A percentile compares a stretch with the other conserved stretches of the same genome.
Evolutionary conservation across 2,329 filamentous ascomycete genomes (phyloP).

Genomic region (Trichoderma sp.): DNA sequence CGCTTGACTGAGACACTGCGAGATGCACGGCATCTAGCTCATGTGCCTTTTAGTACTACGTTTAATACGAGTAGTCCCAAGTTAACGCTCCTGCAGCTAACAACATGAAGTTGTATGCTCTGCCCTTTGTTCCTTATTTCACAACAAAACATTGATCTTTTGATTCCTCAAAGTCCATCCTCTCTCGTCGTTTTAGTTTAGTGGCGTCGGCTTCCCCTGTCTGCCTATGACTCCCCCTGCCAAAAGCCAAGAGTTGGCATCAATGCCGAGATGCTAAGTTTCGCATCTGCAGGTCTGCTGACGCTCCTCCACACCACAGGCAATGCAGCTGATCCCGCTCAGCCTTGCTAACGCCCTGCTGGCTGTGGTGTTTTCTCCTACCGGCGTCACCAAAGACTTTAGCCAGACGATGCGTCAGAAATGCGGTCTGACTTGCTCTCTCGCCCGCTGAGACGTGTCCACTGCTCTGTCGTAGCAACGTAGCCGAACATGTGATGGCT

Average conservation of each 20-base stretch:
- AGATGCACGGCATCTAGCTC: neutral
- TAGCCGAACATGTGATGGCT: slow-evolving; percentile 12
- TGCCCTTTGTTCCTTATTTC: neutral
- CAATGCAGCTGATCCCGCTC: slow-evolving; percentile 20
- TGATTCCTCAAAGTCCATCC: no score
- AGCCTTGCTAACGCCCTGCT: slow-evolving; percentile 11
- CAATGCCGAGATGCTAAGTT: slow-evolving; percentile 9
- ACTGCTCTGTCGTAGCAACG: neutral
- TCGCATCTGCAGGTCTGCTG: slow-evolving; percentile 20
- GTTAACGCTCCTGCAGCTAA: neutral
- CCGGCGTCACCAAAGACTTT: neutral
- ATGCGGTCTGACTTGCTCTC: neutral
- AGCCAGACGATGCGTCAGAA: slow-evolving; percentile 8
- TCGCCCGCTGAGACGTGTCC: neutral
- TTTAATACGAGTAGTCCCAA: neutral
- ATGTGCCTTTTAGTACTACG: neutral
- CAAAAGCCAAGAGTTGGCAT: neutral
- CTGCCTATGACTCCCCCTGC: neutral
- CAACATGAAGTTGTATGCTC: no score
- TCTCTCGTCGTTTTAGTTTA: neutral
- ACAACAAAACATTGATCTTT: neutral
- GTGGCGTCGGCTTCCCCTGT: neutral
- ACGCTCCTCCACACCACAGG: slow-evolving; percentile 12
- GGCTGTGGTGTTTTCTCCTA: slow-evolving; percentile 2
- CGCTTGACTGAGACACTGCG: neutral